phyloP scores from a whole-genome alignment of 768 basidiomycete species.

The Phaffia australis region DNA sequence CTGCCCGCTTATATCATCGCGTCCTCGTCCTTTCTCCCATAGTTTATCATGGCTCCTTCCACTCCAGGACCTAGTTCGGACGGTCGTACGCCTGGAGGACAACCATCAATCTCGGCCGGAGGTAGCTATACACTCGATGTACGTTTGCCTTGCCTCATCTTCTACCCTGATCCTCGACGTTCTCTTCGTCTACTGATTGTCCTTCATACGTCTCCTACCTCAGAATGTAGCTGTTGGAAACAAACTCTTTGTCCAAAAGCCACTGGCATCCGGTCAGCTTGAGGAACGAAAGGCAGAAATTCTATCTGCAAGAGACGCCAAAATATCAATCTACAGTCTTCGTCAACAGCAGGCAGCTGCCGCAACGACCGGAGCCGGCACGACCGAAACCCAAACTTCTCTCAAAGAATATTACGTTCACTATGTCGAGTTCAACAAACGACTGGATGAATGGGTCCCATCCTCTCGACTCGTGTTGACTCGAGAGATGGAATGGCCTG shows the following conservation, averaged over 20 bases:
- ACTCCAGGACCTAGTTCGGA: slow-evolving; percentile 29
- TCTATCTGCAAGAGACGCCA: slow-evolving; percentile 83
- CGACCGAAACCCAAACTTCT: slow-evolving; percentile 48
- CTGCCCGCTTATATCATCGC: neutral
- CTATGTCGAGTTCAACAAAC: slow-evolving; percentile 98
- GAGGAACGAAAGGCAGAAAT: slow-evolving; percentile 95
- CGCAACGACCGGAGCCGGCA: slow-evolving; percentile 38
- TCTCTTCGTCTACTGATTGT: neutral
- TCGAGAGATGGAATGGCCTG: slow-evolving; percentile 86
- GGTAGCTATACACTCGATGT: slow-evolving; percentile 34
- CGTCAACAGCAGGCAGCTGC: slow-evolving; percentile 24
- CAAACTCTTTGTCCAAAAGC: slow-evolving; percentile 84
- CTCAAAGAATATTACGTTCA: slow-evolving; percentile 96
- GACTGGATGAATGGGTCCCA: slow-evolving; percentile 92
- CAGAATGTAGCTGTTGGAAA: slow-evolving; percentile 86
- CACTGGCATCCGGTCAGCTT: slow-evolving; percentile 56
- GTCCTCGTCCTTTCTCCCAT: neutral
- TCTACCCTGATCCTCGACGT: neutral
- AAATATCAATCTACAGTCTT: slow-evolving; percentile 43
- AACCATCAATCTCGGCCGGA: slow-evolving; percentile 32
- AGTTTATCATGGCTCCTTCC: slow-evolving; percentile 31
- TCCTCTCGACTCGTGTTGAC: slow-evolving; percentile 72
- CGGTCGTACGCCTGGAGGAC: slow-evolving; percentile 23
- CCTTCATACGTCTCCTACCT: neutral
- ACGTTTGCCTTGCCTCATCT: slow-evolving; percentile 14